Evolutionary conservation across 192 early-diverging fungal species (phyloP), one percentile per base, ranked within the genome.

Genomic region (Coemansia reversa): DNA sequence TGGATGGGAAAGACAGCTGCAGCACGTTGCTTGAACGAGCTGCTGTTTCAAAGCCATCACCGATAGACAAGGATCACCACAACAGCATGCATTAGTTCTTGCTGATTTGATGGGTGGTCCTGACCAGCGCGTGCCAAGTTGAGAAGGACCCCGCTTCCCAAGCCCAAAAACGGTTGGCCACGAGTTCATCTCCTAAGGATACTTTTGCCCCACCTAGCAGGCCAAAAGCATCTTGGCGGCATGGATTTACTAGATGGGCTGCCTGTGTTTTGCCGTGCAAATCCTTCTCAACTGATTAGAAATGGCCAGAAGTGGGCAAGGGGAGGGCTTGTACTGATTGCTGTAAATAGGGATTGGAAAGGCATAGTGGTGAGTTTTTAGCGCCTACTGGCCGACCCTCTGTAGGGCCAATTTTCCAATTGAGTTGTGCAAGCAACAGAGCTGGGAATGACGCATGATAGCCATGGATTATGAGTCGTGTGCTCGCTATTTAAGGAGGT

Each of bases 221-320:
- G 55, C 55, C 55, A 27, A 57, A 11, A 29, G 33, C 32, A 28
- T 9, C 55, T 9, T 33, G 3, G 9, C 33, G 28, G 16, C 22
- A 33, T 56, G 18, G 28, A 19, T 30, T 9, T 12, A 62, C 20
- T 20, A 45, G 28, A 23, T 49, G 25, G 18, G 20, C 60, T 52
- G 50, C 35, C 42, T 30, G 35, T 54, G 24, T 64, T 64, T 64
- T 64, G 62, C 62, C 62, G 62, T 55, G 62, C 42, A 33, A 45
- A 64, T 64, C 62, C 62, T 28, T 18, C 20, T 29, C 52, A 54
- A 29, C 16, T 54, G 19, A 16, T 45, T 28, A 39, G 27, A 54
- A 55, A 30, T 18, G 35, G 33, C 23, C 22, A n/a, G 4, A 35
- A 22, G 14, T 50, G 2, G 24, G 25, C 29, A 51, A 56, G 7